These are phyloP conservation scores for Apiotrichum gracile DNA, from an alignment of 1,284 basidiomycete genomes.

Conservation along the genomic window DNA sequence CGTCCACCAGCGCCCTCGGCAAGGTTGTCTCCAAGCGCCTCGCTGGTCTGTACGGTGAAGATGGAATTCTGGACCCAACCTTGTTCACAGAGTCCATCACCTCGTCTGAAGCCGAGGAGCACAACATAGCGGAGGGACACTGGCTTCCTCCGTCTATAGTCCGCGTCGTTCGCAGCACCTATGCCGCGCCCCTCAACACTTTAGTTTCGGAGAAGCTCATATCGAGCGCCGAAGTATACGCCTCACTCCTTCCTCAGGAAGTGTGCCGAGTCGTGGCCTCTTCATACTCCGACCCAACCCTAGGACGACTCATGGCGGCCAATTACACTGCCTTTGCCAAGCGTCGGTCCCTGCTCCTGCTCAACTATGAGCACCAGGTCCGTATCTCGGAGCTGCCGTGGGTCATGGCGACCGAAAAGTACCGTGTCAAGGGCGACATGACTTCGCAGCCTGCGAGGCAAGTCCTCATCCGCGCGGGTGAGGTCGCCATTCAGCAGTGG, in stretches of 20 bases:
- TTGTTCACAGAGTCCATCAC: not conserved
- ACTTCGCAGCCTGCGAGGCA: not conserved
- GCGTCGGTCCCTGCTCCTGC: slow-evolving; percentile 6
- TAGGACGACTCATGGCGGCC: slow-evolving; percentile 5
- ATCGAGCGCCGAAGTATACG: not conserved
- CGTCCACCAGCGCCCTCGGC: not conserved
- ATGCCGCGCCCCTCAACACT: not conserved
- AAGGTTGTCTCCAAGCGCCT: not conserved
- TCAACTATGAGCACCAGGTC: slow-evolving; percentile 8
- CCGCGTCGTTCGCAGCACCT: not conserved
- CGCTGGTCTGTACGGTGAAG: not conserved
- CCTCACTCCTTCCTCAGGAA: not conserved
- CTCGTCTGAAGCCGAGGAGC: not conserved
- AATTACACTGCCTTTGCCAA: slow-evolving; percentile 4
- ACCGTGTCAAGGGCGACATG: not conserved
- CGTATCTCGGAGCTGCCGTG: slow-evolving; percentile 8
- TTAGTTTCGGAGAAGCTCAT: not conserved
- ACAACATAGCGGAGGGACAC: not conserved
- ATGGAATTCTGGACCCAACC: not conserved
- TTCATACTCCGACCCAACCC: not conserved
- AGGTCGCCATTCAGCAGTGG: not conserved
- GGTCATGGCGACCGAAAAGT: not conserved
- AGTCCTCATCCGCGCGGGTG: not conserved
- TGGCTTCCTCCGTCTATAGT: not conserved
- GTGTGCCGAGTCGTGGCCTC: not conserved